A percentile compares a stretch with the other conserved stretches of the same genome.
These are phyloP conservation scores for Xylariaceae sp. DNA, from an alignment of 2,329 filamentous ascomycete genomes.

Conservation along the genomic window DNA sequence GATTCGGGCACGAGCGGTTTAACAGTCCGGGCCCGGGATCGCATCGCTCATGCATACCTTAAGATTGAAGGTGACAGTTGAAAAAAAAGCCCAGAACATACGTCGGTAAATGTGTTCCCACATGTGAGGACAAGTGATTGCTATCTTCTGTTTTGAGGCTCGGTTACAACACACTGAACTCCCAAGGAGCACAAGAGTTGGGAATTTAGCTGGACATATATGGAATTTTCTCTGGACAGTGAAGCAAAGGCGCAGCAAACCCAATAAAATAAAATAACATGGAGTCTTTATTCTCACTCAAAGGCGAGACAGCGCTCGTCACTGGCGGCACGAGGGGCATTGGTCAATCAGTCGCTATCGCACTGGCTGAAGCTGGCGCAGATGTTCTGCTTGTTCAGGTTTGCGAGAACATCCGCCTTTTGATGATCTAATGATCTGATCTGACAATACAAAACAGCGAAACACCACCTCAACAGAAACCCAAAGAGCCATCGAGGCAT, in stretches of 20 bases:
- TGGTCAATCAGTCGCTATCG: conserved; percentile 55
- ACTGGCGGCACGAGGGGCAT: conserved; percentile 59
- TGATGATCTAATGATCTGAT: no score
- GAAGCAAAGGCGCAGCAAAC: background rate
- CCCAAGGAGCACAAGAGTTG: no score
- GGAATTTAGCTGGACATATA: background rate
- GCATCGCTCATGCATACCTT: no score
- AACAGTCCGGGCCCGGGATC: no score
- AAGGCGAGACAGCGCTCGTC: conserved; percentile 55
- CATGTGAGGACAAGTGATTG: no score
- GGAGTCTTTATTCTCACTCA: conserved; percentile 48
- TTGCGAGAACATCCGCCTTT: conserved; percentile 4
- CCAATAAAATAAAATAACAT: conserved; percentile 3
- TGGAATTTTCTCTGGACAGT: no score
- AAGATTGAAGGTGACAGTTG: no score
- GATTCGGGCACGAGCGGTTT: no score
- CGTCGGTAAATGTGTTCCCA: no score
- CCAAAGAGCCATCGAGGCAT: conserved; percentile 58
- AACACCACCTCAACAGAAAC: conserved; percentile 48
- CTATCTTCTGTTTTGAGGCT: no score
- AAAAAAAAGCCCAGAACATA: no score
- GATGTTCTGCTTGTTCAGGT: conserved; percentile 57
- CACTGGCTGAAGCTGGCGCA: conserved; percentile 57
- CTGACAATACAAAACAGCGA: conserved; percentile 32
- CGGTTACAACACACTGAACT: no score